Percentiles rank a stretch among this genome's conserved stretches.
phyloP scores from a whole-genome alignment of 768 basidiomycete species.

The Pulveroboletus sp. region DNA sequence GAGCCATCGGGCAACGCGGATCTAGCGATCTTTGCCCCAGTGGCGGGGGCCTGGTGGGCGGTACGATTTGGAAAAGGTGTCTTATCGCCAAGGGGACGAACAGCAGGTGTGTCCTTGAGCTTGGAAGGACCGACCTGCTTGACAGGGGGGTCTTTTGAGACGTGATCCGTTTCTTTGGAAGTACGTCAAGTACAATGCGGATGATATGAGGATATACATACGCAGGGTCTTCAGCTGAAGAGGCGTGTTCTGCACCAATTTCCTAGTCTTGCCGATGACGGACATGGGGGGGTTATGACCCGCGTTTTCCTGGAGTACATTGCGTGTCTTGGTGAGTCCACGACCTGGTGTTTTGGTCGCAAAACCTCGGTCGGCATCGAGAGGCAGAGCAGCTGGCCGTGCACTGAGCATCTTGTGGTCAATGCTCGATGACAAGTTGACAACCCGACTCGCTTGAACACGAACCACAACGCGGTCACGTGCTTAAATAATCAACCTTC shows the following conservation, averaged over 20 bases:
- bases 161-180: conserved; percentile 19
- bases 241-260: conserved; percentile 35
- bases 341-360: conserved; percentile 57
- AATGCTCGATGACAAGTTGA: neutral
- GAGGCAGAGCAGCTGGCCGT: conserved; percentile 22
- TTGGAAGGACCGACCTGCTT: conserved; percentile 30
- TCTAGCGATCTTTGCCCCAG: conserved; percentile 37
- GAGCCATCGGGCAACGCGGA: conserved; percentile 39
- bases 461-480: conserved; percentile 29
- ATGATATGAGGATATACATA: conserved; percentile 8
- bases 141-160: conserved; percentile 17
- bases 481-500: conserved; percentile 11
- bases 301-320: conserved; percentile 50
- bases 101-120: conserved; percentile 19
- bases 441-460: neutral
- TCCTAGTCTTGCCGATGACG: conserved; percentile 46
- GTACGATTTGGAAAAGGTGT: conserved; percentile 73
- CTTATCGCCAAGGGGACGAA: conserved; percentile 66
- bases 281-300: conserved; percentile 37
- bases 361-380: conserved; percentile 25
- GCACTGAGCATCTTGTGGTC: conserved; percentile 26
- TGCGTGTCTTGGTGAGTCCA: conserved; percentile 36
- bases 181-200: neutral
- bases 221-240: conserved; percentile 30
- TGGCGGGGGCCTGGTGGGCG: conserved; percentile 30